A percentile compares a stretch with the other conserved stretches of the same genome.
Evolutionary conservation across 768 basidiomycete genomes (phyloP).

Genomic region (Tephrocybe rancida): DNA sequence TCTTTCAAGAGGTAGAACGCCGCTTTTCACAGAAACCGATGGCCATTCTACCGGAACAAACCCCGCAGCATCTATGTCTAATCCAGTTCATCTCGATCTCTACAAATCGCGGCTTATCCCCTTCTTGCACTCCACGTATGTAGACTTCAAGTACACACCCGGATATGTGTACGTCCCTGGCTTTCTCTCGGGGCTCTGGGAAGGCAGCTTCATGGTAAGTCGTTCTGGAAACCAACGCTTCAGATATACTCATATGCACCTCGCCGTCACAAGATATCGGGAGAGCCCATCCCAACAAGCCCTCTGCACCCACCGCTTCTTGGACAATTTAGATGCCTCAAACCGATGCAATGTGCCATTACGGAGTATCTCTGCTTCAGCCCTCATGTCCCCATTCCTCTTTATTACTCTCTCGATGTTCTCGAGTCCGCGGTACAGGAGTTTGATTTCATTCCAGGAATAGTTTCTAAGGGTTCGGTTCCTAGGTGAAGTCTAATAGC

Average conservation of each 20-base stretch:
- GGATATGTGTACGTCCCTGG: slow-evolving; percentile 41
- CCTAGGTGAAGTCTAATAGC: slow-evolving; percentile 20
- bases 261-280: slow-evolving; percentile 12
- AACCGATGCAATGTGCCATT: slow-evolving; percentile 52
- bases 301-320: slow-evolving; percentile 13
- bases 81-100: slow-evolving; percentile 32
- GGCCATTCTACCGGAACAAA: slow-evolving; percentile 5
- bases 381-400: slow-evolving; percentile 35
- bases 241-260: slow-evolving; percentile 8
- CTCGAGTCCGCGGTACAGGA: slow-evolving; percentile 17
- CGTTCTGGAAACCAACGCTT: neutral
- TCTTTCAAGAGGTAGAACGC: slow-evolving; percentile 44
- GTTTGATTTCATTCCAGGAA: neutral
- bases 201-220: slow-evolving; percentile 61
- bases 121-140: slow-evolving; percentile 14
- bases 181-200: slow-evolving; percentile 58
- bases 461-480: neutral
- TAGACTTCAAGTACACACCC: slow-evolving; percentile 22
- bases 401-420: slow-evolving; percentile 16
- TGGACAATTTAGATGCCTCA: slow-evolving; percentile 40
- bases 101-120: slow-evolving; percentile 28
- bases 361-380: slow-evolving; percentile 45
- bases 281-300: slow-evolving; percentile 10
- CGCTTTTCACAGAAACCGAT: slow-evolving; percentile 49
- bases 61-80: neutral